Evolutionary conservation across 2,329 filamentous ascomycete genomes (phyloP), one percentile per base, ranked within the genome.

Genomic region (Sarocladium strictum): DNA sequence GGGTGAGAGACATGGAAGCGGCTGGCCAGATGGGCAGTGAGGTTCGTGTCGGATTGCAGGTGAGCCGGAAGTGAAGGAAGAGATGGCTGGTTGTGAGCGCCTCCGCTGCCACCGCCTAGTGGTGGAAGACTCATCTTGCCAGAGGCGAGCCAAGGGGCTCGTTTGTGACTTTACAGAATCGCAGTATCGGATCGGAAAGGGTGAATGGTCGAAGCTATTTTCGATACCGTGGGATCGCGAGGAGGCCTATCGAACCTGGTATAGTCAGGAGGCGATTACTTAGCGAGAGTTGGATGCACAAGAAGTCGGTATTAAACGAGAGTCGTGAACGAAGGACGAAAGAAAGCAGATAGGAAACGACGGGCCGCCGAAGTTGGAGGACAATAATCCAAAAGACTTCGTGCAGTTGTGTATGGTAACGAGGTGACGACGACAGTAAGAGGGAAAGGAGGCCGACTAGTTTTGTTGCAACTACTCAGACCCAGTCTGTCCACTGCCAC

Each of bases 1-100:
- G 94, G 91, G 56, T 94, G 76, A 54, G 89, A 88, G 53, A 95
- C 88, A 74, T 99, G 94, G 71, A 96, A 99, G 54, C 93, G 90
- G 69, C 83, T 90, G 62, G 89, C 90, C 58, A 94, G 81, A 69
- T 93, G 89, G 53, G 87, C 87, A 3, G 89, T 94, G 61, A 93
- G 76, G 65, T 90, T 86, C 45, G 86, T 88, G 64, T 90, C 87
- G 62, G 84, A 85, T 72, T 91, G 86, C 53, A 86, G 80, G 76
- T 91, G 94, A 58, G 89, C 84, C 49, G 94, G 93, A 61, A 99
- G 78, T 58, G 90, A 86, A 21, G 93, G 91, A 64, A 99, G 77
- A 57, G 93, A 97, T 56, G 90, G 83, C 73, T 96, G 90, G 59
- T 79, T 90, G 75, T 86, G 90, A 73, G 83, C 80, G 57, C 82